Base-by-base conservation (phyloP, 2,329 filamentous ascomycete species). In the Cryphonectria parasitica region DNA sequence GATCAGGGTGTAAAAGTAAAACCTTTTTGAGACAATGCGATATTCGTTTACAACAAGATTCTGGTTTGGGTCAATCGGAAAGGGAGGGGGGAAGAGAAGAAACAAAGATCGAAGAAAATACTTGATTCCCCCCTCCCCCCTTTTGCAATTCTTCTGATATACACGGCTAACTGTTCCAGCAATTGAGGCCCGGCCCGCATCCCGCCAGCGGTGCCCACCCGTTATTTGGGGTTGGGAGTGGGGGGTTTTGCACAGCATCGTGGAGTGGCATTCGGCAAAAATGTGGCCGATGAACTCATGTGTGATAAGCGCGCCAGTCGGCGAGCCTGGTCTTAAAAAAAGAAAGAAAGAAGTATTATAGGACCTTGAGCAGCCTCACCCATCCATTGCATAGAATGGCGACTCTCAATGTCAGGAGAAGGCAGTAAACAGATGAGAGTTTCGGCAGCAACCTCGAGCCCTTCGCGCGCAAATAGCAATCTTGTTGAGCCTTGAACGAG, bases 151-250 rank as follows among this genome's bases (percentile, higher is more conserved):
- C 34, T 15, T 43, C 58, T 22, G 31, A 61, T 31, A 61, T 61
- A 5, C 15, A 19, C 31, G 19, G 28, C 28, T 45, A n/a, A 39
- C 3, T 39, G 15, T 22, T 62, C n/a, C 4, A 22, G 17, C 41
- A 22, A 39, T 41, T 39, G 13, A 64, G 61, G 61, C 13, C 61
- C 61, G 61, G 61, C 61, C 61, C 61, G 61, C 61, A 17, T 64
- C 39, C 39, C 61, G 61, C 61, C 58, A n/a, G 39, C 22, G 34
- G 54, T 58, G 28, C 28, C 54, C 54, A 17, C 54, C 54, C 25
- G 11, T 13, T 13, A 2, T 11, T 39, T 11, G 8, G 36, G 36
- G 8, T 39, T 11, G 7, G 36, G 36, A 11, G 11, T 10, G 13
- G 54, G 2, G 54, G 5, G 54, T 19, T 28, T 19, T 28, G 54